Percentiles rank a stretch among this genome's conserved stretches.
These are phyloP conservation scores for Coemansia sp. DNA, from an alignment of 192 early-diverging fungal species.

Conservation along the genomic window DNA sequence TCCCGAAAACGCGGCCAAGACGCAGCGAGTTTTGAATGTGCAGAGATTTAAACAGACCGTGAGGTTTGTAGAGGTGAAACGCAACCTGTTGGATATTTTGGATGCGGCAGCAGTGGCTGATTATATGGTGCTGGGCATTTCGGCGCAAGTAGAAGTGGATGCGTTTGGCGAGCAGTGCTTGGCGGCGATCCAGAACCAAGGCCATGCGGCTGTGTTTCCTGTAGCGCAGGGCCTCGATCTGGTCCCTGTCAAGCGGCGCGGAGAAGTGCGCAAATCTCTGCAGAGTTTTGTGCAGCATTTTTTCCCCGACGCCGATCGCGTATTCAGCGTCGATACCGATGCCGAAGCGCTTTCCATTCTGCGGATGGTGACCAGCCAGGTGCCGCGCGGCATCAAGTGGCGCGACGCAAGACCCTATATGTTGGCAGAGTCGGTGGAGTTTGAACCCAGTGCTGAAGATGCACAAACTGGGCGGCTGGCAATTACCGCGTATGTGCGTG, in stretches of 20 bases:
- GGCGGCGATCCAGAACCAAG: slow-evolving; percentile 84
- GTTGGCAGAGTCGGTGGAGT: slow-evolving; percentile 76
- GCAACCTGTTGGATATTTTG: slow-evolving; percentile 83
- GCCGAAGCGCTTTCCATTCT: slow-evolving; percentile 67
- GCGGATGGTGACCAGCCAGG: slow-evolving; percentile 76
- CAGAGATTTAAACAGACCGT: slow-evolving; percentile 90
- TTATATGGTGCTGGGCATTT: slow-evolving; percentile 84
- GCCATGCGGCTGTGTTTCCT: slow-evolving; percentile 74
- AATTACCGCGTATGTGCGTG: slow-evolving; percentile 87
- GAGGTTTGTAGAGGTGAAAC: slow-evolving; percentile 75
- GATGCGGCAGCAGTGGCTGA: slow-evolving; percentile 92
- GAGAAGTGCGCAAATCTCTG: slow-evolving; percentile 83
- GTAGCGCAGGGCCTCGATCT: slow-evolving; percentile 73
- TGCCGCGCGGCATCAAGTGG: slow-evolving; percentile 81
- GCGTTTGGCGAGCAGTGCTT: slow-evolving; percentile 86
- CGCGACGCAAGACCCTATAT: slow-evolving; percentile 87
- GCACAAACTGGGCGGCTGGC: slow-evolving; percentile 62
- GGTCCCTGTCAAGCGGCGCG: slow-evolving; percentile 64
- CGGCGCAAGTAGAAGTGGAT: slow-evolving; percentile 90
- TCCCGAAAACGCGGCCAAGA: slow-evolving; percentile 21
- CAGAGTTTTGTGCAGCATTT: slow-evolving; percentile 81
- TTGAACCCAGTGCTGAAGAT: slow-evolving; percentile 60
- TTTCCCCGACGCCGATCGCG: slow-evolving; percentile 80
- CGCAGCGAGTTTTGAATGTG: slow-evolving; percentile 48
- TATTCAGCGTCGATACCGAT: slow-evolving; percentile 64